Evolutionary conservation across 2,329 filamentous ascomycete genomes (phyloP).

Genomic region (Davidsoniella eucalypti): DNA sequence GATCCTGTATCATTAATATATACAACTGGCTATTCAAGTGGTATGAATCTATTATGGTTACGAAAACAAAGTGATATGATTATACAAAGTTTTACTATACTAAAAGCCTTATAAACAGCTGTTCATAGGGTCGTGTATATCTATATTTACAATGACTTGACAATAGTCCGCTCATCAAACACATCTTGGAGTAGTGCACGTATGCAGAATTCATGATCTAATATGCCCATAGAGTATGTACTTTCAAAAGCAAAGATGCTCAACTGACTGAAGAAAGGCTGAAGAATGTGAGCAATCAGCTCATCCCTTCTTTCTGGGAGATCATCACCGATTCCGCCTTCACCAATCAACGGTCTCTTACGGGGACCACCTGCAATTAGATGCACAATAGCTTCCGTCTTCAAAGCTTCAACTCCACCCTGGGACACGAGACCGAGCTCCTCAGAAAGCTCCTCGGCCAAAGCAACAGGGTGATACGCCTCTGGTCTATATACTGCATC

Average conservation of each 20-base stretch:
- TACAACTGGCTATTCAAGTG: no score
- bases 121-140: background rate
- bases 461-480: slow-evolving; percentile 50
- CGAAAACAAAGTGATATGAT: no score
- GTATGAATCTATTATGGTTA: no score
- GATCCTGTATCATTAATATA: no score
- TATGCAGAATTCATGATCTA: slow-evolving; percentile 50
- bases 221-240: slow-evolving; percentile 64
- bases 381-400: slow-evolving; percentile 16
- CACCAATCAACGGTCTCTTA: slow-evolving; percentile 33
- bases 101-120: no score
- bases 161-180: slow-evolving; percentile 60
- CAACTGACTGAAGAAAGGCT: slow-evolving; percentile 79
- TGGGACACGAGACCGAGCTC: slow-evolving; percentile 37
- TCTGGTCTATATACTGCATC: slow-evolving; percentile 79
- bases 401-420: slow-evolving; percentile 20
- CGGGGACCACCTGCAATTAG: slow-evolving; percentile 21
- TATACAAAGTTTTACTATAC: no score
- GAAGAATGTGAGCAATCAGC: slow-evolving; percentile 59
- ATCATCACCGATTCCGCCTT: slow-evolving; percentile 37
- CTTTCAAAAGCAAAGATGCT: slow-evolving; percentile 91
- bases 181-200: slow-evolving; percentile 53
- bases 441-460: slow-evolving; percentile 74
- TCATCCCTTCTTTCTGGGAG: slow-evolving; percentile 45
- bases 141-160: slow-evolving; percentile 34